A percentile compares a stretch with the other conserved stretches of the same genome.
These are phyloP conservation scores for Emericellopsis atlantica DNA, from an alignment of 2,329 filamentous ascomycete genomes.

Conservation along the genomic window DNA sequence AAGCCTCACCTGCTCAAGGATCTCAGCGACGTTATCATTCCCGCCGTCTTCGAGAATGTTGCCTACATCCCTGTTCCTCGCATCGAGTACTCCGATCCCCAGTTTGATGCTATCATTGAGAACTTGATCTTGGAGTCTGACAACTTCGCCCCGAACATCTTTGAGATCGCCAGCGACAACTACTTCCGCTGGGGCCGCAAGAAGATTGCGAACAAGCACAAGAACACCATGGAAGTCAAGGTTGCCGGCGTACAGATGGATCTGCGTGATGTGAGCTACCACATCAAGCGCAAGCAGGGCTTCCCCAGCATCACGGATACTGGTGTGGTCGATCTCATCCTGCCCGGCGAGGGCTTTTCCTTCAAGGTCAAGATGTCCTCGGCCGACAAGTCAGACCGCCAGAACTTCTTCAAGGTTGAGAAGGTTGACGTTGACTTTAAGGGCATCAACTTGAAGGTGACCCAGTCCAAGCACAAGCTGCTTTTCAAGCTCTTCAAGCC, in stretches of 20 bases:
- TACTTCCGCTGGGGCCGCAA: slow-evolving; percentile 93
- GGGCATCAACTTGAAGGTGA: slow-evolving; percentile 75
- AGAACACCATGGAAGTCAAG: slow-evolving; percentile 72
- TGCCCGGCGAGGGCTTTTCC: slow-evolving; percentile 77
- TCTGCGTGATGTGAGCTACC: slow-evolving; percentile 80
- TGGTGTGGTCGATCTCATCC: slow-evolving; percentile 77
- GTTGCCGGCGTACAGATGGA: slow-evolving; percentile 90
- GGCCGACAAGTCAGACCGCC: slow-evolving; percentile 59
- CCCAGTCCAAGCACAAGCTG: slow-evolving; percentile 90
- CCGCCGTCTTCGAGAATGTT: slow-evolving; percentile 67
- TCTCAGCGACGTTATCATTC: slow-evolving; percentile 74
- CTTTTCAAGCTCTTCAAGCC: slow-evolving; percentile 82
- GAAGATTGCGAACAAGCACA: slow-evolving; percentile 66
- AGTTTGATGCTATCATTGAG: slow-evolving; percentile 81
- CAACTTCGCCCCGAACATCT: slow-evolving; percentile 87
- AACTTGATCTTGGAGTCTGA: slow-evolving; percentile 93
- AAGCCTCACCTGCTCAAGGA: slow-evolving; percentile 92
- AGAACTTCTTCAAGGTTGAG: slow-evolving; percentile 90
- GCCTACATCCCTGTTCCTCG: slow-evolving; percentile 88
- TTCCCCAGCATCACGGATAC: slow-evolving; percentile 82
- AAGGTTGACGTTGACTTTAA: slow-evolving; percentile 75
- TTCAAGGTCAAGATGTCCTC: slow-evolving; percentile 87
- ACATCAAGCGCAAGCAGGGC: slow-evolving; percentile 88
- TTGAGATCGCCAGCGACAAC: slow-evolving; percentile 85
- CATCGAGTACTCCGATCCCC: slow-evolving; percentile 79